Evolutionary conservation across 73 alveolate genomes (phyloP).

Genomic region (Paramecium sexaurelia): DNA sequence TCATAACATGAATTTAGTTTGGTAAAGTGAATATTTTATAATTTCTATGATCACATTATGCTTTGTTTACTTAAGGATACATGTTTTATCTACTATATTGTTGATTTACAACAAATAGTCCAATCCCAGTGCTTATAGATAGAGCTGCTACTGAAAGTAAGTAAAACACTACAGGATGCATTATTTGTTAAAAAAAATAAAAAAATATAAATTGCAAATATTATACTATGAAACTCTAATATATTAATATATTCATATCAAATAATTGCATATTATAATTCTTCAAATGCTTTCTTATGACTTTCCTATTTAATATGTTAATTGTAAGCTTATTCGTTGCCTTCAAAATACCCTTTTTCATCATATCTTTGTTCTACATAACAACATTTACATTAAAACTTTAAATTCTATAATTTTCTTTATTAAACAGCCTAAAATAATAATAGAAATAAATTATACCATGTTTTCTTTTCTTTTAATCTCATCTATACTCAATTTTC

Average conservation of each 20-base stretch:
- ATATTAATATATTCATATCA: not conserved
- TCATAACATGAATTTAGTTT: conserved; percentile 16
- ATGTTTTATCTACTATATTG: not conserved
- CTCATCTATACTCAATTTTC: not conserved
- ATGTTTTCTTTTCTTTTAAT: not conserved
- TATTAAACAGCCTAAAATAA: not conserved
- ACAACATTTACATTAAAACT: conserved; percentile 16
- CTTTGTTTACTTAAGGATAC: not conserved
- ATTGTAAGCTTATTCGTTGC: not conserved
- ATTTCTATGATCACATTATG: not conserved
- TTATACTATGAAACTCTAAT: not conserved
- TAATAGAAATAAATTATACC: not conserved
- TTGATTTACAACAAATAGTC: conserved; percentile 7
- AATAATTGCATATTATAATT: not conserved
- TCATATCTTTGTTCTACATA: not conserved
- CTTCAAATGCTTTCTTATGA: conserved; percentile 2
- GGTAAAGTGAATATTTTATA: not conserved
- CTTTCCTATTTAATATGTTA: not conserved
- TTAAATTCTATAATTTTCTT: not conserved
- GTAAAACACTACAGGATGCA: conserved; percentile 56
- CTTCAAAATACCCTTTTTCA: not conserved
- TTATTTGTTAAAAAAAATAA: not conserved
- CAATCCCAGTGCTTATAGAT: conserved; percentile 27
- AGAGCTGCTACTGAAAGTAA: conserved; percentile 1
- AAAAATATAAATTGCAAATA: too few species aligned